Conservation (phyloP, 495 filamentous ascomycete genomes). For the Lasiosphaeris hirsuta region DNA sequence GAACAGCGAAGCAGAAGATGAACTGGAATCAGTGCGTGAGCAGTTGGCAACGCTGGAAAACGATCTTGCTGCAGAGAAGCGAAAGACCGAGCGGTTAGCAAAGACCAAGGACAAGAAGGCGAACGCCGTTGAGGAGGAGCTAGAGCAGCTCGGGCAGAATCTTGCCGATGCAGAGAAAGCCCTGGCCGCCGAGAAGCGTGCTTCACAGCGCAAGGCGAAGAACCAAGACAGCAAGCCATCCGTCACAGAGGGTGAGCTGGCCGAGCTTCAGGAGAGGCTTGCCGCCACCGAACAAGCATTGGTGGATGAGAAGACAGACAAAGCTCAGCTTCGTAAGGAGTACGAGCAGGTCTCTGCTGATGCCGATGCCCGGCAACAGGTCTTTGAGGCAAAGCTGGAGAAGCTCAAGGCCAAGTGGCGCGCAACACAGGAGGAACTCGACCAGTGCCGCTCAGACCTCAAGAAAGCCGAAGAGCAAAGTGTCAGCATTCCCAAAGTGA, state of each 20-base stretch:
- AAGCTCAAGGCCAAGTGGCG: slow-evolving; percentile 63
- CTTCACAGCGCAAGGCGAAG: slow-evolving; percentile 51
- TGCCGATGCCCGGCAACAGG: slow-evolving; percentile 52
- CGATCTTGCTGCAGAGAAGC: slow-evolving; percentile 38
- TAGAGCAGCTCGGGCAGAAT: slow-evolving; percentile 41
- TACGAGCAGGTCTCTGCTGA: slow-evolving; percentile 39
- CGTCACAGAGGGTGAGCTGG: slow-evolving; percentile 27
- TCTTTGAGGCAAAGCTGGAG: slow-evolving; percentile 65
- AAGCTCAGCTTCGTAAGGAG: slow-evolving; percentile 35
- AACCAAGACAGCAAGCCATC: slow-evolving; percentile 32
- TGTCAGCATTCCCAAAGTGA: slow-evolving; percentile 11
- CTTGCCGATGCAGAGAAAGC: slow-evolving; percentile 49
- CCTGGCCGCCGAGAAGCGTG: slow-evolving; percentile 43
- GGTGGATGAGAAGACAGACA: slow-evolving; percentile 41
- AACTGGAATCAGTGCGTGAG: slow-evolving; percentile 32
- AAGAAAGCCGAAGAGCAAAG: slow-evolving; percentile 34
- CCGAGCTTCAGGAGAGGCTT: slow-evolving; percentile 35
- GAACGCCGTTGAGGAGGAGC: slow-evolving; percentile 35
- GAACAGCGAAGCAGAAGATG: slow-evolving; percentile 32
- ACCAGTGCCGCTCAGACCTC: slow-evolving; percentile 49
- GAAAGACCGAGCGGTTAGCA: slow-evolving; percentile 23
- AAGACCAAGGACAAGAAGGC: slow-evolving; percentile 28
- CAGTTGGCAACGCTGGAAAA: slow-evolving; percentile 21
- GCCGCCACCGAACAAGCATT: slow-evolving; percentile 37
- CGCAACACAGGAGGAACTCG: slow-evolving; percentile 66